These are phyloP conservation scores for Colletotrichum sp. DNA, from an alignment of 2,329 filamentous ascomycete genomes.

Conservation along the genomic window DNA sequence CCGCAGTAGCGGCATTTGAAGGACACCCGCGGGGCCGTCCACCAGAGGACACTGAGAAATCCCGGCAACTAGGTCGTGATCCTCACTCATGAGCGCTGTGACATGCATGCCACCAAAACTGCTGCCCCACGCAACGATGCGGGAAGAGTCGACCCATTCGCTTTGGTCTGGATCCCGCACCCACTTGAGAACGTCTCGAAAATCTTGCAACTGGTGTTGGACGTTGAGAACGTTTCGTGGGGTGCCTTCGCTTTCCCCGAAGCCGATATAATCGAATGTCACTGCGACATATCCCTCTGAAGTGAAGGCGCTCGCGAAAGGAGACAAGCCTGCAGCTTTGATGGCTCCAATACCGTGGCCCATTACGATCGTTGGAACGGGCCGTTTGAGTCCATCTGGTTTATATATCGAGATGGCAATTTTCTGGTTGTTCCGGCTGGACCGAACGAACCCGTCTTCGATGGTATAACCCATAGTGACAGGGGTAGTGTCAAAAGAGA, in stretches of 20 bases:
- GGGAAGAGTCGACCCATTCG: neutral
- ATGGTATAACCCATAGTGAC: constrained; percentile 8
- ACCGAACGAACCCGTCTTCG: constrained; percentile 1
- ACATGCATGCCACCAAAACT: constrained; percentile 18
- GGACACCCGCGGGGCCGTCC: neutral
- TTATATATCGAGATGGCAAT: constrained; percentile 11
- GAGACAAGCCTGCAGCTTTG: constrained; percentile 9
- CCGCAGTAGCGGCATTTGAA: neutral
- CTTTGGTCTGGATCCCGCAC: neutral
- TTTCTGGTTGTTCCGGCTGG: neutral
- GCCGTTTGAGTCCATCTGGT: neutral
- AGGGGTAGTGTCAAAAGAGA: no score
- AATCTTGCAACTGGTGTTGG: constrained; percentile 3
- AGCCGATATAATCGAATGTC: constrained; percentile 14
- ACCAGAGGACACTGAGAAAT: constrained; percentile 11
- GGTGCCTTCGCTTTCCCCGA: constrained; percentile 7
- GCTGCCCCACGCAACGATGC: constrained; percentile 13
- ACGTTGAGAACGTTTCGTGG: constrained; percentile 11
- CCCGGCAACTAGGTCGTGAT: constrained; percentile 1
- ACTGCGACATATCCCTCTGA: constrained; percentile 6
- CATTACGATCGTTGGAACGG: constrained; percentile 2
- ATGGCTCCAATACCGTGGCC: constrained; percentile 12
- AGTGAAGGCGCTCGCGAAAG: constrained; percentile 4
- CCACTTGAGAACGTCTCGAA: constrained; percentile 9
- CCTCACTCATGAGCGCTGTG: constrained; percentile 1